Conservation (phyloP, 345 rosid species). For the Moricandia moricandioides region DNA sequence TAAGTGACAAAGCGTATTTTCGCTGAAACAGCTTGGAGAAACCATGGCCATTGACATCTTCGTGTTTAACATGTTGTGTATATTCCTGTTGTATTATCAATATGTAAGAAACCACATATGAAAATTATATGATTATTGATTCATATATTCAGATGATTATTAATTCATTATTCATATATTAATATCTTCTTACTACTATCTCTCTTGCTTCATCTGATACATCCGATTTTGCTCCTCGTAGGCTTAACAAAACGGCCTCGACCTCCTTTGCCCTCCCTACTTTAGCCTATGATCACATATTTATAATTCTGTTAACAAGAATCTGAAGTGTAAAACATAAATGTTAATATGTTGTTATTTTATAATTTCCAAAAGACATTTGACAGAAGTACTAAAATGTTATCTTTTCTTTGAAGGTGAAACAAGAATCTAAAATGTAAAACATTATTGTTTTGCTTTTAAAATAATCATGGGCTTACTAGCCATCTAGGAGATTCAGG, state of each 20-base stretch:
- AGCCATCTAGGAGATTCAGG: constrained; percentile 42
- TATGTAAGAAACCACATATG: background rate
- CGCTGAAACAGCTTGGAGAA: constrained; percentile 28
- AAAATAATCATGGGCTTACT: constrained; percentile 17
- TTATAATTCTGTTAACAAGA: background rate
- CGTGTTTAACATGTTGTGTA: constrained; percentile 25
- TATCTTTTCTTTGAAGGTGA: background rate
- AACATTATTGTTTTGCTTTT: background rate
- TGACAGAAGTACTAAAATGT: background rate
- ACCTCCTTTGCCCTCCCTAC: constrained; percentile 31
- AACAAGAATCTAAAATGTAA: background rate
- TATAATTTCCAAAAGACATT: background rate
- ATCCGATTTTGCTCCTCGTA: constrained; percentile 25
- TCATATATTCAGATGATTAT: background rate
- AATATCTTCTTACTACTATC: constrained; percentile 24
- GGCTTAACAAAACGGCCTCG: constrained; percentile 18
- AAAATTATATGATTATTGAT: background rate
- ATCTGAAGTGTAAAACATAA: background rate
- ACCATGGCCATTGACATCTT: background rate
- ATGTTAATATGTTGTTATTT: background rate
- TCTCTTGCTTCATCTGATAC: constrained; percentile 33
- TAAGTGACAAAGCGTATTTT: constrained; percentile 29
- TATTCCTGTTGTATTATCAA: constrained; percentile 4
- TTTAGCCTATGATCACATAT: constrained; percentile 22
- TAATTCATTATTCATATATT: background rate